A percentile compares a stretch with the other conserved stretches of the same genome.
These are phyloP conservation scores for Amanita rubescens DNA, from an alignment of 768 basidiomycete species.

Conservation along the genomic window DNA sequence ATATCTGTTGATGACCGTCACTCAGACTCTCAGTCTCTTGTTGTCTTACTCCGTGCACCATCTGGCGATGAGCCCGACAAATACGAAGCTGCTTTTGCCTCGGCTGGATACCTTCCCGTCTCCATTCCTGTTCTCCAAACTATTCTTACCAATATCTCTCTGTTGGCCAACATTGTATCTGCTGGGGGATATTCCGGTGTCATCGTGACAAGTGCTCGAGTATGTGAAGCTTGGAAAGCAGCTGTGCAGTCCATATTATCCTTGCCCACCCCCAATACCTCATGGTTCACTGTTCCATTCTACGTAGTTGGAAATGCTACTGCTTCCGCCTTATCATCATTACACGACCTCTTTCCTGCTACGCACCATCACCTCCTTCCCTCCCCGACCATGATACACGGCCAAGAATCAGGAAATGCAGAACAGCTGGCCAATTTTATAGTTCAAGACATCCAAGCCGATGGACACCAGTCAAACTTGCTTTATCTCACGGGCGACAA, in stretches of 20 bases:
- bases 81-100: conserved; percentile 47
- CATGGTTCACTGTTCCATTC: conserved; percentile 59
- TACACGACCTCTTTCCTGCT: conserved; percentile 17
- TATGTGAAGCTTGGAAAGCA: conserved; percentile 62
- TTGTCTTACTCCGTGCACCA: conserved; percentile 39
- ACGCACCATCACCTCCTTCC: conserved; percentile 16
- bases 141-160: conserved; percentile 37
- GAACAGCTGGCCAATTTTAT: conserved; percentile 63
- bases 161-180: conserved; percentile 35
- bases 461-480: conserved; percentile 25
- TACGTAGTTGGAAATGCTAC: conserved; percentile 75
- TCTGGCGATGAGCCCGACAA: conserved; percentile 39
- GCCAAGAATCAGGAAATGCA: conserved; percentile 55
- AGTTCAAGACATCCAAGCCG: conserved; percentile 24
- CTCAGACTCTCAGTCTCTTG: background rate
- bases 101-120: conserved; percentile 40
- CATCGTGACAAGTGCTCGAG: conserved; percentile 72
- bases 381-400: conserved; percentile 27
- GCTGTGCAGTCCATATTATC: conserved; percentile 27
- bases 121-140: conserved; percentile 76
- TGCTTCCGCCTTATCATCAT: conserved; percentile 34
- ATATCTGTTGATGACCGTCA: too few relatives aligned
- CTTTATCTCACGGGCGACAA: conserved; percentile 86
- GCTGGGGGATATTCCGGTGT: conserved; percentile 42
- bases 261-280: background rate